Evolutionary conservation across 2,329 filamentous ascomycete species (phyloP), one percentile per base, ranked within the genome.

Genomic region (Verticillium longisporum): DNA sequence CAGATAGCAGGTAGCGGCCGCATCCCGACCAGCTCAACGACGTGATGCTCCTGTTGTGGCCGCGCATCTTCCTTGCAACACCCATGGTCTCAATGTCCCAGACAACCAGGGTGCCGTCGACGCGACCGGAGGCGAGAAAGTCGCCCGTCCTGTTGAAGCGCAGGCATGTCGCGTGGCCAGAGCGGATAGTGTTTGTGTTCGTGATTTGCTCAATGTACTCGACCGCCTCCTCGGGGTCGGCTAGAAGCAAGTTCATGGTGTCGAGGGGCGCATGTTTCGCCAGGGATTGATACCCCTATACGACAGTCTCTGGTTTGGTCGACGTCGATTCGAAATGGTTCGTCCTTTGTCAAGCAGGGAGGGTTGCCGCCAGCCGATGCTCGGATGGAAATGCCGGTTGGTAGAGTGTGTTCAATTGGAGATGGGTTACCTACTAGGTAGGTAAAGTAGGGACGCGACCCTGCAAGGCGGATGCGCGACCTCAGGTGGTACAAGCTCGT

Each of bases 61-160:
- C 95, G 66, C 92, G 87, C 65, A 99, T 80, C 77, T 98, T 99
- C 71, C 92, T 89, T 62, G 95, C 95, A 4, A 98, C 91, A 38
- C 95, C 94, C 82, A 96, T 96, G 10, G 96, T 99, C 76, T 99
- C 96, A 57, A 98, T 86, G 72, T 99, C 95, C 83, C 96, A 99
- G 56, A 99, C 90, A 60, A 96, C 91, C 50, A 99, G 90, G 5
- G 92, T 95, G 67, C 95, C 95, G 77, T 99, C 95, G 64, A 92
- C 91, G 71, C 95, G 88, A 66, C 95, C 95, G 34, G 93, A 96
- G 55, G 95, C 95, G 65, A 99, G 87, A 69, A 95, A 93, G 76
- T 99, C 94, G 74, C 95, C 95, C 71, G 88, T 91, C 71, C 92
- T 91, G 71, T 94, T 97, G 83, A 99, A 99, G 66, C 94, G 91